Evolutionary conservation across 306 rosid genomes (phyloP), one percentile per base, ranked within the genome.

Genomic region (Hippophae tibetana): DNA sequence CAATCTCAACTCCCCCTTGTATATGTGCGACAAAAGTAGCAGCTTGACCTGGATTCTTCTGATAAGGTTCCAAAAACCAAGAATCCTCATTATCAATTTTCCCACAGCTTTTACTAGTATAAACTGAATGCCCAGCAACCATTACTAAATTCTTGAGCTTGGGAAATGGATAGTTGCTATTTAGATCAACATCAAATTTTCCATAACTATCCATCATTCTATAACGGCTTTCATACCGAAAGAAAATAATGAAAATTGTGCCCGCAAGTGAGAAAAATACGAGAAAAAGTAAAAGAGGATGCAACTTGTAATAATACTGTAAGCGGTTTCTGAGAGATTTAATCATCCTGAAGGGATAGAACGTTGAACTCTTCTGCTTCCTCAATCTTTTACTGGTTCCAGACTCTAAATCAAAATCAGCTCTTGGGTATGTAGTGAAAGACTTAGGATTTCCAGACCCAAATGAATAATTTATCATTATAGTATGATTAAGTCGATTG

Each of bases 71-170:
- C 86, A 92, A 69, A 75, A 78, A 79, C 98, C 98, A 92, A 10
- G 98, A 92, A 43, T 78, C 96, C 79, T 92, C 95, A 47, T 76
- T 78, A 38, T 87, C 96, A 78, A 82, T 77, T 54, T 83, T 85
- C 60, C 82, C 95, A 74, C 95, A 87, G 13, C 76, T 82, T 65
- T 82, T 79, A 49, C 98, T 87, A 5, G 81, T 84, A 55, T 92
- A 92, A 65, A 92, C 66, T 0, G 98, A 92, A 64, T 92, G 98
- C 49, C 98, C 98, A 10, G 96, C 96, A 66, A 92, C 98, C 98
- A 87, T 83, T 13, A 90, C 84, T 63, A 90, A 81, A 67, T 90
- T 90, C 54, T 57, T 74, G 51, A 87, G 96, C 75, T 78, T 78
- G 0, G 78, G 68, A 13, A 87, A 79, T 0, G 96, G 93, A 60